Conservation (phyloP, 306 rosid species). For the Cicer pinnatifidum region DNA sequence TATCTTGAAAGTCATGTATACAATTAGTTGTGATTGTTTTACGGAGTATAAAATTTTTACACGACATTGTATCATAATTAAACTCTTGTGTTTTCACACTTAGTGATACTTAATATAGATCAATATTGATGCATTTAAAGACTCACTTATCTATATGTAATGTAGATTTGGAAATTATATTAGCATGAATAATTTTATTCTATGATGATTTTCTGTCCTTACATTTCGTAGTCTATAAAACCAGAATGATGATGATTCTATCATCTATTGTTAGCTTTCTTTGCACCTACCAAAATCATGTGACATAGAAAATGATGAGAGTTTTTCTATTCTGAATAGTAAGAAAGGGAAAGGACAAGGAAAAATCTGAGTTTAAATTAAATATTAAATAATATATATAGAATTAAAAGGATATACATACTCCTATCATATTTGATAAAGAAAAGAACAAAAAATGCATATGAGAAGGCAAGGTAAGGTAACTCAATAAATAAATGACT, state of each 20-base stretch:
- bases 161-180: conserved; percentile 4
- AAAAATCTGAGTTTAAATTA: conserved; percentile 15
- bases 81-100: background rate
- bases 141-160: background rate
- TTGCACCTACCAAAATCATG: background rate
- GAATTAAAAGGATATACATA: conserved; percentile 3
- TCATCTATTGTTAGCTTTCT: conserved; percentile 30
- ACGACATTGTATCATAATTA: background rate
- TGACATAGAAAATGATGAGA: conserved; percentile 14
- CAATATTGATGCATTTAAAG: background rate
- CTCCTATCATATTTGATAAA: conserved; percentile 16
- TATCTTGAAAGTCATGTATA: background rate
- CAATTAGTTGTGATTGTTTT: background rate
- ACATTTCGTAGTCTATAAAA: conserved; percentile 27
- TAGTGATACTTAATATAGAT: background rate
- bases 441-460: background rate
- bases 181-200: background rate
- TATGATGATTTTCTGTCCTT: conserved; percentile 14
- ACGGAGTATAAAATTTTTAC: background rate
- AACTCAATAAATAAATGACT: background rate
- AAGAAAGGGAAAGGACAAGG: conserved; percentile 8
- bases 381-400: background rate
- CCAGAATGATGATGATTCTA: conserved; percentile 4
- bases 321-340: conserved; percentile 6
- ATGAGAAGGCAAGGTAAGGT: conserved; percentile 12